phyloP scores from a whole-genome alignment of 495 filamentous ascomycete genomes.

The Penicilliopsis zonata region DNA sequence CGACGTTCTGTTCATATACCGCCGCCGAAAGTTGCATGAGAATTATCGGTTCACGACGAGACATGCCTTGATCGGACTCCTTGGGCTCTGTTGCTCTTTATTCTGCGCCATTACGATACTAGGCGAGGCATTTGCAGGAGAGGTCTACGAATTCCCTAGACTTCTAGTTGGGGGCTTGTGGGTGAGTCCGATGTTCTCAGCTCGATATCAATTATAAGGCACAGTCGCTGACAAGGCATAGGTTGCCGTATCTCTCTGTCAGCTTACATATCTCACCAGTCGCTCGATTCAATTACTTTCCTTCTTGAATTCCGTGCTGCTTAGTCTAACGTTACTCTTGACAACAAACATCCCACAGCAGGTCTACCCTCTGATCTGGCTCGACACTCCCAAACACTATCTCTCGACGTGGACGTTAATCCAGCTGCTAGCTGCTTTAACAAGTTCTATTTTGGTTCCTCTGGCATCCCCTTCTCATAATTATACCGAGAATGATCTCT shows the following conservation, averaged over 20 bases:
- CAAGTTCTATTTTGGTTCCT: constrained; percentile 1
- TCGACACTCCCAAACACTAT: not conserved
- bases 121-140: not conserved
- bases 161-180: not conserved
- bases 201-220: not conserved
- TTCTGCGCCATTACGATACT: not conserved
- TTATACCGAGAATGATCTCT: not conserved
- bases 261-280: not conserved
- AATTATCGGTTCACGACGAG: not conserved
- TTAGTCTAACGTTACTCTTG: not conserved
- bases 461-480: not conserved
- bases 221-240: not conserved
- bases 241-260: not conserved
- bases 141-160: not conserved
- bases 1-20: too few species aligned
- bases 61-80: not conserved
- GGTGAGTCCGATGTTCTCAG: not conserved
- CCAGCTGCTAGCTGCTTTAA: not conserved
- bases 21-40: too few species aligned
- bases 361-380: constrained; percentile 1
- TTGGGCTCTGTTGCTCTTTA: not conserved
- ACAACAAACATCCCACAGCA: not conserved
- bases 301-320: not conserved
- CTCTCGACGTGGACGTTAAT: not conserved
- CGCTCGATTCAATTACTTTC: not conserved